A percentile compares a stretch with the other conserved stretches of the same genome.
Evolutionary conservation across 208 protist species (phyloP).

Genomic region (Leishmania turanica): DNA sequence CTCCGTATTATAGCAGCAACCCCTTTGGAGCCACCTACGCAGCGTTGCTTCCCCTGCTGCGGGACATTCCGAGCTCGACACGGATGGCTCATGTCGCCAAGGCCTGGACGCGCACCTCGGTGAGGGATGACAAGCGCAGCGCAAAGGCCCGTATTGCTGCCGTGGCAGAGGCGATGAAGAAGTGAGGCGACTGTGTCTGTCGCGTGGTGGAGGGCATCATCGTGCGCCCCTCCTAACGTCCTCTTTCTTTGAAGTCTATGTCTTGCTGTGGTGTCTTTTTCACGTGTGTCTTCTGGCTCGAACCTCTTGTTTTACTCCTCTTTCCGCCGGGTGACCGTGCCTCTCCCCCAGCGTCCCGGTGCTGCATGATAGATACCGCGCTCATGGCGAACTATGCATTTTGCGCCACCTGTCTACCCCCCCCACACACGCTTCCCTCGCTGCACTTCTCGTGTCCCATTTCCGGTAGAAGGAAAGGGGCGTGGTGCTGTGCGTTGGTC

Average conservation of each 20-base stretch:
- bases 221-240: background rate
- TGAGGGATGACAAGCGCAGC: conserved; percentile 28
- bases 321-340: background rate
- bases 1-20: conserved; percentile 28
- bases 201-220: background rate
- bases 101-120: conserved; percentile 33
- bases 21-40: conserved; percentile 45
- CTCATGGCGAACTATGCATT: background rate
- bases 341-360: background rate
- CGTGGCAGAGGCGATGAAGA: conserved; percentile 33
- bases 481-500: background rate
- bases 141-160: conserved; percentile 38
- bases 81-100: conserved; percentile 38
- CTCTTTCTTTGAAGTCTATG: background rate
- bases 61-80: conserved; percentile 13
- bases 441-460: background rate
- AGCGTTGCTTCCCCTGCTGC: conserved; percentile 19
- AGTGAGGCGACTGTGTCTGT: background rate
- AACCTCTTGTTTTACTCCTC: background rate
- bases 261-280: background rate
- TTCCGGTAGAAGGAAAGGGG: background rate
- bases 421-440: background rate
- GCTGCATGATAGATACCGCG: background rate
- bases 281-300: background rate
- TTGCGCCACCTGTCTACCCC: background rate